These are phyloP conservation scores for Penicillium sp. DNA, from an alignment of 2,329 filamentous ascomycete species.

Conservation along the genomic window DNA sequence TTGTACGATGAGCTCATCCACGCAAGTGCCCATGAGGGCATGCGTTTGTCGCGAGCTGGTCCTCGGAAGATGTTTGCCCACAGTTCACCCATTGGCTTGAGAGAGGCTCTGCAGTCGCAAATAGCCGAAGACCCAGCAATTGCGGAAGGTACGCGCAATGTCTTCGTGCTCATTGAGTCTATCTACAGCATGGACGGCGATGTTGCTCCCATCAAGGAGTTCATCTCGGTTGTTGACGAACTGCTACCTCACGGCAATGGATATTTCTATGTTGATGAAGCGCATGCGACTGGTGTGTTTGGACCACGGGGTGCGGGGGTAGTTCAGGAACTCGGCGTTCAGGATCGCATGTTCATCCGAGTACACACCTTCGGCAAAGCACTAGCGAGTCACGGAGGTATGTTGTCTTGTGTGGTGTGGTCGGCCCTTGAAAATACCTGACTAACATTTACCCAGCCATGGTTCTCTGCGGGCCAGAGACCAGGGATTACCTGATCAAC, in stretches of 20 bases:
- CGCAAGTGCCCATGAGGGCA: conserved; percentile 75
- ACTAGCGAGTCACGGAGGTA: conserved; percentile 65
- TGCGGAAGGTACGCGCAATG: conserved; percentile 44
- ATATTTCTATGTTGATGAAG: conserved; percentile 57
- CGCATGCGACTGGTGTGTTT: conserved; percentile 53
- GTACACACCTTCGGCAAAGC: conserved; percentile 57
- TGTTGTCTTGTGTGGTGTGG: conserved; percentile 22
- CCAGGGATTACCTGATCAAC: conserved; percentile 67
- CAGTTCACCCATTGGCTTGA: conserved; percentile 33
- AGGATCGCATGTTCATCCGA: conserved; percentile 50
- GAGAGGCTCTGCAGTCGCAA: neutral
- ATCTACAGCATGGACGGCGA: conserved; percentile 86
- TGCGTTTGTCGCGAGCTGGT: conserved; percentile 59
- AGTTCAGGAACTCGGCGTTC: conserved; percentile 50
- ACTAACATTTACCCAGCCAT: conserved; percentile 45
- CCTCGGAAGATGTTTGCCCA: conserved; percentile 48
- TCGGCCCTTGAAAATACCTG: neutral
- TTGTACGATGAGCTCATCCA: conserved; percentile 75
- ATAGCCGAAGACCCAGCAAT: conserved; percentile 32
- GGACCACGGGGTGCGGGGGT: conserved; percentile 51
- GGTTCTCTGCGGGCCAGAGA: conserved; percentile 60
- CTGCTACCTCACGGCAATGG: conserved; percentile 57
- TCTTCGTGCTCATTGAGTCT: conserved; percentile 68
- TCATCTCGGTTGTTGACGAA: conserved; percentile 58
- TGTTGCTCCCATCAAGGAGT: conserved; percentile 60